phyloP scores from a whole-genome alignment of 371 early-diverging fungal genomes.

The Ecytonucleospora hepatopenaei region DNA sequence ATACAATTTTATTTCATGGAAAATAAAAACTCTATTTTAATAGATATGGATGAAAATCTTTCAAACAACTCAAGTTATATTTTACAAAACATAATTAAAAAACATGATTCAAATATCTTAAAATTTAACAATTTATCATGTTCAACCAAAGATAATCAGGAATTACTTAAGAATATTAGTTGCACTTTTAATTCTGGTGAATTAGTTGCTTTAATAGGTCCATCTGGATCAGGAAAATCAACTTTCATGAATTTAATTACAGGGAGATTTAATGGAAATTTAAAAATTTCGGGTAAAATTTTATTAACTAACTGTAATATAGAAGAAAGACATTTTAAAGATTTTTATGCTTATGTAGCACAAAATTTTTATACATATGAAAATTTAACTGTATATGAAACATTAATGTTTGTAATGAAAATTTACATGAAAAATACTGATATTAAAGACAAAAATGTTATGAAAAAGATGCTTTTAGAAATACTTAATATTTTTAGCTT shows the following conservation, averaged over 20 bases:
- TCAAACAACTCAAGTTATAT: too few relatives aligned
- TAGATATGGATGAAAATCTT: too few relatives aligned
- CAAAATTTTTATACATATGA: conserved; percentile 58
- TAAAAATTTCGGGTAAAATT: conserved; percentile 64
- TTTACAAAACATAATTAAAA: too few relatives aligned
- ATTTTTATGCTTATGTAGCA: conserved; percentile 59
- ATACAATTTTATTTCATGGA: too few relatives aligned
- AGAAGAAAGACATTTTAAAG: conserved; percentile 31
- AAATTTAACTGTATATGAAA: conserved; percentile 50
- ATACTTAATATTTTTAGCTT: conserved; percentile 54
- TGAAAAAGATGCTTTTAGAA: not conserved
- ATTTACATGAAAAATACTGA: not conserved
- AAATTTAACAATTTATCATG: too few relatives aligned
- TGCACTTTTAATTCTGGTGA: conserved; percentile 61
- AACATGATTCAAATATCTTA: too few relatives aligned
- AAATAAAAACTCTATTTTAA: too few relatives aligned
- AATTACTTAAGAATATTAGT: too few relatives aligned
- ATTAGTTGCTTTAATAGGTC: conserved; percentile 65
- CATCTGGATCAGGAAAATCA: conserved; percentile 73
- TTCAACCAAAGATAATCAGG: too few relatives aligned
- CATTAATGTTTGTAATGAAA: conserved; percentile 25
- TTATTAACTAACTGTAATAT: conserved; percentile 65
- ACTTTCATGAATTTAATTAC: conserved; percentile 72
- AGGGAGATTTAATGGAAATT: conserved; percentile 63
- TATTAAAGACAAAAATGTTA: not conserved